Evolutionary conservation across 1,284 basidiomycete species (phyloP), one percentile per base, ranked within the genome.

Genomic region (Irpex rosettiformis): DNA sequence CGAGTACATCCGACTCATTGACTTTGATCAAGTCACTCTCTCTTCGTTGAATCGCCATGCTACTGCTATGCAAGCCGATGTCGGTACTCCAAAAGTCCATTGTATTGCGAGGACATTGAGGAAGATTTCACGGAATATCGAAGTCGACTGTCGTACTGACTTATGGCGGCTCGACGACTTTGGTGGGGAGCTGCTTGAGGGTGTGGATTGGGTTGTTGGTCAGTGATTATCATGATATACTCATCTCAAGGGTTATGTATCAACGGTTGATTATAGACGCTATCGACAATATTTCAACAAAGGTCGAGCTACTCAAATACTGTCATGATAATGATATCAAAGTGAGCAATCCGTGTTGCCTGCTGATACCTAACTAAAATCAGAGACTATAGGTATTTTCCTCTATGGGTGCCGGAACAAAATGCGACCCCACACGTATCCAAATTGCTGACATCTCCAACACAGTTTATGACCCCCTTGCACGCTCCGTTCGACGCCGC

Each of bases 341-440:
- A 77, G 89, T 87, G 57, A 2, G 70, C 56, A n/a, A 13, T 21
- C 52, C 54, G 49, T 10, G 51, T 7, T 18, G 43, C 49, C 30
- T 24, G 27, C 18, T 52, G 28, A 27, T 42, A 49, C 28, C 28
- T 59, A 8, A 27, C 54, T 61, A 29, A 64, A 52, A 30, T 51
- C 30, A 52, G 37, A 40, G 4, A 40, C 7, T 42, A 22, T 61
- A 90, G 88, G 90, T 97, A 18, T 97, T 99, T 73, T 93, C 95
- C 1, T 94, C 94, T 18, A 97, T 99, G 94, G 97, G 97, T 45
- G 94, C 96, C 1, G 91, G 96, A n/a, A 93, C 96, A 5, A 99
- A 99, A 76, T 84, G 83, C 61, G 97, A 99, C 71, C 95, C 97
- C 0, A 97, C 95, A 3, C 84, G 95, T 29, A 84, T 99, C 25